Percentiles rank a stretch among this genome's conserved stretches.
Conservation (phyloP, 1,284 basidiomycete genomes). For the Ustilago tritici region DNA sequence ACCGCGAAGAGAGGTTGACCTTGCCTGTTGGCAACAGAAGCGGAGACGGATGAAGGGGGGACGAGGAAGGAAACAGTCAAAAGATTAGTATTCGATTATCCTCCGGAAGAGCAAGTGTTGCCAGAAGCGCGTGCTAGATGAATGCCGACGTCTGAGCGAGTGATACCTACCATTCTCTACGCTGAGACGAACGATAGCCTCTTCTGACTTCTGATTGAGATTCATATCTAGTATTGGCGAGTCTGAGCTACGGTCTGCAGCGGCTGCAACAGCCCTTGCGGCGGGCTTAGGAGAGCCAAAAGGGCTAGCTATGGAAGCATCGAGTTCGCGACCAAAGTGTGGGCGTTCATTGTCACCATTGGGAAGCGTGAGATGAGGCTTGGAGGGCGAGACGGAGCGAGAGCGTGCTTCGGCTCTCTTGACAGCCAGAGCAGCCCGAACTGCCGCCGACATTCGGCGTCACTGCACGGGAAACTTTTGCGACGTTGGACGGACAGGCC, state of each 20-base stretch:
- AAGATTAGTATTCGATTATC: neutral
- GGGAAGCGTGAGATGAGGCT: conserved; percentile 17
- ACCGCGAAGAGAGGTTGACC: conserved; percentile 52
- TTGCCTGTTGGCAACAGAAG: conserved; percentile 27
- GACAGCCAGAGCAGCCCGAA: conserved; percentile 58
- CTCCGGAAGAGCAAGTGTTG: neutral
- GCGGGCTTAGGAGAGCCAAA: conserved; percentile 53
- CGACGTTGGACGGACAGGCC: neutral
- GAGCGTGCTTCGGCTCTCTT: conserved; percentile 49
- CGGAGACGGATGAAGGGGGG: neutral
- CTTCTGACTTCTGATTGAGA: conserved; percentile 44
- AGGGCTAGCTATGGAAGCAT: conserved; percentile 51
- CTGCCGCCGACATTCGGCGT: conserved; percentile 58
- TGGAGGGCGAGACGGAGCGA: conserved; percentile 42
- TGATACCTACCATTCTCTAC: conserved; percentile 38
- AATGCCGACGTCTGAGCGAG: neutral
- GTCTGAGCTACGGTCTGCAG: conserved; percentile 7
- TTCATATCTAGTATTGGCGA: conserved; percentile 17
- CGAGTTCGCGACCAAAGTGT: conserved; percentile 38
- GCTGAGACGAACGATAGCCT: conserved; percentile 42
- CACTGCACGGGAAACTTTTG: neutral
- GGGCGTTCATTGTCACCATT: conserved; percentile 26
- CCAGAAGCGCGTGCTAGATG: neutral
- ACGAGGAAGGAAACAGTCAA: no score
- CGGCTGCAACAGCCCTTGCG: conserved; percentile 5